phyloP scores from a whole-genome alignment of 306 rosid genomes.

The Prunus armeniaca region DNA sequence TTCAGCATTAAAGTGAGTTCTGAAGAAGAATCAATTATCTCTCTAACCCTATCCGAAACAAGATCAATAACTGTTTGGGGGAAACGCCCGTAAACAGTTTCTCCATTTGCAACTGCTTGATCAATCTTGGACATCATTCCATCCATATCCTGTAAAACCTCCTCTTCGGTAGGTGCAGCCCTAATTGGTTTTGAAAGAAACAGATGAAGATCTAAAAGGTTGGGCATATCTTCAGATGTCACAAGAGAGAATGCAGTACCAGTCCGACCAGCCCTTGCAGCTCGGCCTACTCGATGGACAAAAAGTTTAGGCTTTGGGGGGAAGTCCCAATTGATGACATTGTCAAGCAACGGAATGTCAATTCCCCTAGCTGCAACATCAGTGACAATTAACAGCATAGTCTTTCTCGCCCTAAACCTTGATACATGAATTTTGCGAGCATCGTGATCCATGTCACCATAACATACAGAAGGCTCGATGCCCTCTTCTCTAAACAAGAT shows the following conservation, averaged over 20 bases:
- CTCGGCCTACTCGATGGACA: slow-evolving; percentile 94
- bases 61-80: slow-evolving; percentile 85
- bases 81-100: slow-evolving; percentile 85
- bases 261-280: slow-evolving; percentile 90
- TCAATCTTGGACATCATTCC: slow-evolving; percentile 68
- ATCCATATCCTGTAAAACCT: slow-evolving; percentile 69
- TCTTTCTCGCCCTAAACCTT: slow-evolving; percentile 79
- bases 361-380: slow-evolving; percentile 95
- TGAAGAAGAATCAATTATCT: slow-evolving; percentile 72
- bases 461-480: slow-evolving; percentile 83
- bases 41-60: slow-evolving; percentile 80
- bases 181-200: slow-evolving; percentile 78
- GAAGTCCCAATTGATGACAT: slow-evolving; percentile 96
- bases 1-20: slow-evolving; percentile 52
- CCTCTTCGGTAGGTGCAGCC: slow-evolving; percentile 89
- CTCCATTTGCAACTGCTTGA: slow-evolving; percentile 68
- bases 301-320: slow-evolving; percentile 91
- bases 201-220: slow-evolving; percentile 86
- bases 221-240: slow-evolving; percentile 84
- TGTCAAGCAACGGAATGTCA: slow-evolving; percentile 95
- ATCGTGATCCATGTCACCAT: slow-evolving; percentile 98
- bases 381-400: slow-evolving; percentile 90
- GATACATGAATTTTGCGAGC: slow-evolving; percentile 84
- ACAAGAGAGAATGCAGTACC: slow-evolving; percentile 89
- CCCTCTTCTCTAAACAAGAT: slow-evolving; percentile 73